Evolutionary conservation across 2,329 filamentous ascomycete genomes (phyloP).

Genomic region (Penicillium brasilianum): DNA sequence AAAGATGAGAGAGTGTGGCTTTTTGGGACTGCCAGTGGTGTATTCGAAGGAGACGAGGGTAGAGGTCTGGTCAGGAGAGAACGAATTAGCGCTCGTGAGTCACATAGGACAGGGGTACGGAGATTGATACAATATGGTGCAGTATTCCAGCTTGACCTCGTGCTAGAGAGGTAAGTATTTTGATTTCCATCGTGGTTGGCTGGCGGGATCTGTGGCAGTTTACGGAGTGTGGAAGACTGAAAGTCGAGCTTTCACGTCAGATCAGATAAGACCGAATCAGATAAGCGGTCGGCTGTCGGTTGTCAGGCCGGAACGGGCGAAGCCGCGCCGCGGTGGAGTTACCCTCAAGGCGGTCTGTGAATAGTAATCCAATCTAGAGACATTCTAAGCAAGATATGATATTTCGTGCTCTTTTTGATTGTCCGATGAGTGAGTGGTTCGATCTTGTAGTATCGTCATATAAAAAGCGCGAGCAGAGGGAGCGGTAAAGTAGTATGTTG

Average conservation of each 20-base stretch:
- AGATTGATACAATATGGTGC: conserved; percentile 28
- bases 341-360: not conserved
- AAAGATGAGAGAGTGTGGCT: conserved; percentile 59
- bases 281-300: conserved; percentile 21
- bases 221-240: conserved; percentile 6
- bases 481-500: too few species aligned
- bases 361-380: conserved; percentile 10
- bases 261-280: conserved; percentile 32
- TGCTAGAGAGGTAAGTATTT: conserved; percentile 22
- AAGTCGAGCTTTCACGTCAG: conserved; percentile 18
- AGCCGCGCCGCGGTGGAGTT: not conserved
- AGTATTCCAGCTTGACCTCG: conserved; percentile 30
- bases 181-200: conserved; percentile 26
- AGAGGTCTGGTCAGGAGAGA: conserved; percentile 33
- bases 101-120: not conserved
- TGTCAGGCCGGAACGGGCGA: not conserved
- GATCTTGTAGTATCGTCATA: too few species aligned
- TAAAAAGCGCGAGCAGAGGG: too few species aligned
- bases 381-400: too few species aligned
- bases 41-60: conserved; percentile 48
- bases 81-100: not conserved
- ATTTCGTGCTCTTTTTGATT: conserved; percentile 30
- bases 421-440: too few species aligned
- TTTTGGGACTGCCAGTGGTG: conserved; percentile 31
- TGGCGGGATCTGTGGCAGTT: not conserved